Percentiles rank a stretch among this genome's conserved stretches.
Conservation (phyloP, 306 rosid species). For the Quercus engelmannii region DNA sequence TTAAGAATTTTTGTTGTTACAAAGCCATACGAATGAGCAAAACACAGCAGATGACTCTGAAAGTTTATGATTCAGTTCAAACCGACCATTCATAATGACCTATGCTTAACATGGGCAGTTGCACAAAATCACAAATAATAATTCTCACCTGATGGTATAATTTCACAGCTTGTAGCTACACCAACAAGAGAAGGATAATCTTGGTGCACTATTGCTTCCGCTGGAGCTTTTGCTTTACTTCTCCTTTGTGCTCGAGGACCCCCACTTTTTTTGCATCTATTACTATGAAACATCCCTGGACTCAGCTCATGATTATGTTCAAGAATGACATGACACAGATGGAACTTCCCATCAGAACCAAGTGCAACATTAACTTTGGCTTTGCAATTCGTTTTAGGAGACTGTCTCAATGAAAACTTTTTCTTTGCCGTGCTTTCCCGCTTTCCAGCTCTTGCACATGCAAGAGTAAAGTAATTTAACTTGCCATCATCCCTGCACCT, state of each 20-base stretch:
- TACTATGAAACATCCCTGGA: background rate
- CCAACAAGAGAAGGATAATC: background rate
- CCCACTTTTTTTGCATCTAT: constrained; percentile 16
- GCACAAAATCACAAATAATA: background rate
- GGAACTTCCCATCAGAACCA: background rate
- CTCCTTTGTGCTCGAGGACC: background rate
- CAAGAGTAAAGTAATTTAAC: constrained; percentile 16
- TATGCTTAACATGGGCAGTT: no score
- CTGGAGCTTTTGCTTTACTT: background rate
- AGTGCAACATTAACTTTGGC: constrained; percentile 18
- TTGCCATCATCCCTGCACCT: constrained; percentile 20
- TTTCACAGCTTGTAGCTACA: background rate
- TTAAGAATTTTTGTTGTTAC: background rate
- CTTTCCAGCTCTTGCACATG: constrained; percentile 17
- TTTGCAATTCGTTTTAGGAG: constrained; percentile 10
- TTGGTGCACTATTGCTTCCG: background rate
- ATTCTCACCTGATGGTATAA: constrained; percentile 8
- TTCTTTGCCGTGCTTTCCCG: background rate
- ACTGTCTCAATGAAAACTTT: constrained; percentile 8
- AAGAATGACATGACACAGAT: no score
- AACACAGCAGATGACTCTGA: background rate
- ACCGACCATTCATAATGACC: no score
- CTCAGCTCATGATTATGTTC: no score
- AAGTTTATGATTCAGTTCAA: background rate
- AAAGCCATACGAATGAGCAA: background rate